phyloP scores from a whole-genome alignment of 169 alveolate species.

The Babesia ovata region DNA sequence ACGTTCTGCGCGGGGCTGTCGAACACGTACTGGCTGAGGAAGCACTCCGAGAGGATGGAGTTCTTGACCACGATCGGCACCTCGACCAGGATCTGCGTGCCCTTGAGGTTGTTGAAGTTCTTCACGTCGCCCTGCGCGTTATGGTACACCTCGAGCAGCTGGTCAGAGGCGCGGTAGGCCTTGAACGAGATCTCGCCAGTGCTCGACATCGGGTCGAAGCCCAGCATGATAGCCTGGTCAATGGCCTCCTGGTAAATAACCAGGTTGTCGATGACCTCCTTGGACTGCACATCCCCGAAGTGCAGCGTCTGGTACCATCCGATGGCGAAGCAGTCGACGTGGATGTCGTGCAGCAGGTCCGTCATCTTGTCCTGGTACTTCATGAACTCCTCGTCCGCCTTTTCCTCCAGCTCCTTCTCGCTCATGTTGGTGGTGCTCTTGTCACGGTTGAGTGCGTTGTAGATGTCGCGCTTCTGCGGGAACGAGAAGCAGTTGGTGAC shows the following conservation, averaged over 20 bases:
- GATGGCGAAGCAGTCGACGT: slow-evolving; percentile 84
- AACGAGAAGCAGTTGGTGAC: slow-evolving; percentile 85
- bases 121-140: slow-evolving; percentile 67
- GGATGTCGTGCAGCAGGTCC: slow-evolving; percentile 83
- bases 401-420: slow-evolving; percentile 83
- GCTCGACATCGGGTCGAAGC: slow-evolving; percentile 72
- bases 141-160: slow-evolving; percentile 64
- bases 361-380: slow-evolving; percentile 83
- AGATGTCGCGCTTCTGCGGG: slow-evolving; percentile 82
- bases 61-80: slow-evolving; percentile 81
- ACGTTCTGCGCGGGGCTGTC: slow-evolving; percentile 71
- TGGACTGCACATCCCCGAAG: slow-evolving; percentile 80
- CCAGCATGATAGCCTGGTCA: slow-evolving; percentile 76
- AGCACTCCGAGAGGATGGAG: slow-evolving; percentile 81
- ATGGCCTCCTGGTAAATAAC: slow-evolving; percentile 78
- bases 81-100: slow-evolving; percentile 76
- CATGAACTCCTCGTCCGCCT: slow-evolving; percentile 81
- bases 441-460: slow-evolving; percentile 71
- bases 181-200: slow-evolving; percentile 73
- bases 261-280: slow-evolving; percentile 78
- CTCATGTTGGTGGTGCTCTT: slow-evolving; percentile 60
- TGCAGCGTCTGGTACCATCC: slow-evolving; percentile 87
- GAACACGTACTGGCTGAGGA: slow-evolving; percentile 74
- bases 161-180: slow-evolving; percentile 80
- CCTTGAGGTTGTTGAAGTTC: slow-evolving; percentile 68